Evolutionary conservation across 805 yeast genomes (phyloP).

Genomic region (Metschnikowia similis): DNA sequence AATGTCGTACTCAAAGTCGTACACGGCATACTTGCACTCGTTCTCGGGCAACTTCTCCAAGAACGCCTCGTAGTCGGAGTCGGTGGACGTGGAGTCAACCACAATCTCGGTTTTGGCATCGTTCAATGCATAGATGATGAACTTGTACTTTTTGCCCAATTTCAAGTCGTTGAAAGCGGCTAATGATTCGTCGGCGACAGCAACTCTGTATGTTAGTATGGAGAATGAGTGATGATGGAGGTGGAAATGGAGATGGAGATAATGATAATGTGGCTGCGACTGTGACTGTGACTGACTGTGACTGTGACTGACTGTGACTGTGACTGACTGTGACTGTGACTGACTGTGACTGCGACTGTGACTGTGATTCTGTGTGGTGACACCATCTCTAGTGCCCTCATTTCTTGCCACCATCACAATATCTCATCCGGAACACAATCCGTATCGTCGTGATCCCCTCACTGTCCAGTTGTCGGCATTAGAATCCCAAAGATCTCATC

Average conservation of each 20-base stretch:
- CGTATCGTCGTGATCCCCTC: too few species aligned
- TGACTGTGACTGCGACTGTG: too few species aligned
- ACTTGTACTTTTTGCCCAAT: slow-evolving; percentile 86
- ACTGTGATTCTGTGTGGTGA: too few species aligned
- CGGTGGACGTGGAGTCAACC: slow-evolving; percentile 79
- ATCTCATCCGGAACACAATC: too few species aligned
- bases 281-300: too few species aligned
- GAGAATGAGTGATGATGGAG: neutral
- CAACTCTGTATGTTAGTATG: slow-evolving; percentile 34
- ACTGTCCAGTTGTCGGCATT: too few species aligned
- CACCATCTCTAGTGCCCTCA: too few species aligned
- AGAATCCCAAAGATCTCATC: too few species aligned
- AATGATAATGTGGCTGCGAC: too few species aligned
- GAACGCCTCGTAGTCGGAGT: slow-evolving; percentile 76
- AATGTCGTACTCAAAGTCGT: slow-evolving; percentile 93
- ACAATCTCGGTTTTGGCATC: slow-evolving; percentile 86
- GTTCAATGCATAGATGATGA: slow-evolving; percentile 74
- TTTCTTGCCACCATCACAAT: too few species aligned
- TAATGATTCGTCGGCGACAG: slow-evolving; percentile 75
- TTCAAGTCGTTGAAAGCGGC: slow-evolving; percentile 93
- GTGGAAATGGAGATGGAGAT: neutral
- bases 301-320: too few species aligned
- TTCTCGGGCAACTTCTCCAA: slow-evolving; percentile 88
- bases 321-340: too few species aligned
- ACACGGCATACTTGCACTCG: slow-evolving; percentile 94